Base-by-base conservation (phyloP, 306 rosid genomes). In the Senna tora region DNA sequence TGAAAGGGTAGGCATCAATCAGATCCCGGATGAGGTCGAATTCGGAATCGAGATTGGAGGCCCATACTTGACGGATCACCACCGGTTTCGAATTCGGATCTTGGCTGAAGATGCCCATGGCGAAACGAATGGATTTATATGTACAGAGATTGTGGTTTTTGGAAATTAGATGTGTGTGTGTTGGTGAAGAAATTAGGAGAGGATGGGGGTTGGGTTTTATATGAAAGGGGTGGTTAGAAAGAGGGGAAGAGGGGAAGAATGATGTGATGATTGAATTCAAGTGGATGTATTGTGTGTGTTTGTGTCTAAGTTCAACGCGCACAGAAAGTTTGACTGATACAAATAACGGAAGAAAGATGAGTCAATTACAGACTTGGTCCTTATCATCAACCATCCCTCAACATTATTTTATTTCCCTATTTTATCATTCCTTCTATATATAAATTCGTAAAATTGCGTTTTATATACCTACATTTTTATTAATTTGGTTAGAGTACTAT, bases 1-100 rank as follows among this genome's bases (percentile, higher is more conserved):
- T 79, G 73, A 57, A 79, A n/a, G 88, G 87, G 76, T n/a, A 87
- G 5, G 10, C 22, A 28, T 84, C 83, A 58, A 89, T 65, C 3
- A 79, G 16, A 0, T 57, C 63, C 0, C 82, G 63, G 38, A 92
- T 87, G 0, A 82, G 22, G 9, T 78, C 12, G 34, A 92, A 87
- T 30, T 92, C 96, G 0, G 83, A 22, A 1, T 79, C 76, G 0
- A 92, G 76, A 32, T 92, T 92, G 19, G 68, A 69, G 0, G 91
- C 89, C 96, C 97, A 92, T 0, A 92, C 96, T 0, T 84, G 75
- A 1, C 92, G 85, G 55, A 87, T 86, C 56, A 61, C 54, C 30
- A 91, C 81, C 0, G 89, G 90, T 2, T 61, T 81, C 0, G 32
- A 32, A 9, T 22, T 59, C 0, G 54, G 80, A 14, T 82, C 82